Conservation (phyloP, 495 filamentous ascomycete species). For the Penicillium verhagenii region DNA sequence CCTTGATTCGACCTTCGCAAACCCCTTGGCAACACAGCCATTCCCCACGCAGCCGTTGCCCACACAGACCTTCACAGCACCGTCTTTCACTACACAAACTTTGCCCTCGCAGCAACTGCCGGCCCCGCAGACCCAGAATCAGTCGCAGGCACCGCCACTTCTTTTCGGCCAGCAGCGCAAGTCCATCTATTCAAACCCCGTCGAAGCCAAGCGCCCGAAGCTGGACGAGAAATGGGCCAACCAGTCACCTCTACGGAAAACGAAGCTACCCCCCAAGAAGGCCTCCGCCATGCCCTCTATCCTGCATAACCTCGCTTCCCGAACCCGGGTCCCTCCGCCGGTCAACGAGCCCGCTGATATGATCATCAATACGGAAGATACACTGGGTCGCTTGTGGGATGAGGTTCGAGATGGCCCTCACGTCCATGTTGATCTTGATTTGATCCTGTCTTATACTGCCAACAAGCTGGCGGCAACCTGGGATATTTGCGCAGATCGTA, state of each 20-base stretch:
- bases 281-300: constrained; percentile 49
- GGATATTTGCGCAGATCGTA: constrained; percentile 49
- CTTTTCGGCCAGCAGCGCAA: constrained; percentile 27
- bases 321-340: constrained; percentile 24
- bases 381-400: constrained; percentile 50
- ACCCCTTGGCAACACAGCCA: constrained; percentile 20
- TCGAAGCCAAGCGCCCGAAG: constrained; percentile 45
- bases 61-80: not conserved
- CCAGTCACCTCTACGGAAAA: constrained; percentile 38
- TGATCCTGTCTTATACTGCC: constrained; percentile 53
- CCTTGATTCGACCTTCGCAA: constrained; percentile 34
- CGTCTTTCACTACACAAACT: not conserved
- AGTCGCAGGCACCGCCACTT: not conserved
- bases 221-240: constrained; percentile 43
- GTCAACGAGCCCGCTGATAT: constrained; percentile 46
- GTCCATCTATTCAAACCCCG: constrained; percentile 42
- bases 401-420: constrained; percentile 53
- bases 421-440: constrained; percentile 53
- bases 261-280: constrained; percentile 45
- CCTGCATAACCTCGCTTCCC: constrained; percentile 41
- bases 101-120: not conserved
- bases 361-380: constrained; percentile 45
- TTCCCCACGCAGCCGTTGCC: not conserved
- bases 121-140: not conserved
- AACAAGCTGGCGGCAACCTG: constrained; percentile 58